phyloP scores from a whole-genome alignment of 352 stramenopile genomes.

The Phytopythium chamaehyphon region DNA sequence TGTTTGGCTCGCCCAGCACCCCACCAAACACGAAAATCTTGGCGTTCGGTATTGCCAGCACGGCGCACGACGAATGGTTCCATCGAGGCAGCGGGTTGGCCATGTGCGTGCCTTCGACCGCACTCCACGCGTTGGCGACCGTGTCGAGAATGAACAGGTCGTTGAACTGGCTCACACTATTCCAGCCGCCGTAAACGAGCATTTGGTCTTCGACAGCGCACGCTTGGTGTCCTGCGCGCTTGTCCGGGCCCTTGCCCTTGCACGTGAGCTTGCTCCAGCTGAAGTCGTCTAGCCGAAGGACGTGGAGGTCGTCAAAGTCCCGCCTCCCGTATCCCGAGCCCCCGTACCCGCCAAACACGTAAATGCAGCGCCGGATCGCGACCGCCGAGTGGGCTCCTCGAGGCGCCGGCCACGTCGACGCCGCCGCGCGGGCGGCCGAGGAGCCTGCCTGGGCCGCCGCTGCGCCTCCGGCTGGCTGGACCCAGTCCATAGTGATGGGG shows the following conservation, averaged over 20 bases:
- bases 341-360: slow-evolving; percentile 96
- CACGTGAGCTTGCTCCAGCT: slow-evolving; percentile 78
- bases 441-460: slow-evolving; percentile 10
- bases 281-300: slow-evolving; percentile 87
- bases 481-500: slow-evolving; percentile 91
- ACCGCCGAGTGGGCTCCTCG: slow-evolving; percentile 89
- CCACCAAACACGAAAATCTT: slow-evolving; percentile 98
- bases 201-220: slow-evolving; percentile 88
- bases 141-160: slow-evolving; percentile 94
- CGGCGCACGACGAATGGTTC: slow-evolving; percentile 92
- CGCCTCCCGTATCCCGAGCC: slow-evolving; percentile 87
- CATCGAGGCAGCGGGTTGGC: slow-evolving; percentile 83
- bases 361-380: slow-evolving; percentile 78
- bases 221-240: slow-evolving; percentile 91
- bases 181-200: slow-evolving; percentile 95
- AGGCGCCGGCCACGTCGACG: slow-evolving; percentile 57
- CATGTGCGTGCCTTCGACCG: slow-evolving; percentile 74
- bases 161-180: slow-evolving; percentile 93
- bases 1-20: slow-evolving; percentile 87
- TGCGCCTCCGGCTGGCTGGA: slow-evolving; percentile 21
- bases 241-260: slow-evolving; percentile 86
- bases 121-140: slow-evolving; percentile 78
- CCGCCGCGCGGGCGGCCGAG: slow-evolving; percentile 10
- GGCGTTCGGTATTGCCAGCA: slow-evolving; percentile 93
- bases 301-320: slow-evolving; percentile 94